phyloP scores from a whole-genome alignment of 768 basidiomycete species.

The Leucocoprinus sp. region DNA sequence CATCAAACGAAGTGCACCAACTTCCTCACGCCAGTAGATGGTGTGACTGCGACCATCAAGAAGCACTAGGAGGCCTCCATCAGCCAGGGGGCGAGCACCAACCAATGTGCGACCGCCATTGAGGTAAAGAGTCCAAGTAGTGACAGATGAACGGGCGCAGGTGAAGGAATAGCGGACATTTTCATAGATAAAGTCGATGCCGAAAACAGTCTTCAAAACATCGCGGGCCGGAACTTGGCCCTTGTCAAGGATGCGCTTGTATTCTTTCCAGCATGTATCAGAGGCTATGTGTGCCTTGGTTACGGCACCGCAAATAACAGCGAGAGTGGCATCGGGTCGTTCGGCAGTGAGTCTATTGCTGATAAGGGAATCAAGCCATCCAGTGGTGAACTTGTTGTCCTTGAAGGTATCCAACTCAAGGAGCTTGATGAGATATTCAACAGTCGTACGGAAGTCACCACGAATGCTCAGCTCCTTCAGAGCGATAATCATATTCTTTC shows the following conservation, averaged over 20 bases:
- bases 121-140: constrained; percentile 89
- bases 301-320: constrained; percentile 94
- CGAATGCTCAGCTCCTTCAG: constrained; percentile 97
- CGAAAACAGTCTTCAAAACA: constrained; percentile 92
- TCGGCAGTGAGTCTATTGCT: constrained; percentile 96
- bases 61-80: constrained; percentile 87
- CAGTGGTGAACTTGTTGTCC: constrained; percentile 96
- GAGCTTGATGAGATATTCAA: constrained; percentile 98
- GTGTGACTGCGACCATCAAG: constrained; percentile 95
- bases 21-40: constrained; percentile 97
- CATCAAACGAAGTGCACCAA: constrained; percentile 86
- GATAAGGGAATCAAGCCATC: constrained; percentile 97
- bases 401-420: constrained; percentile 94
- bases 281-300: constrained; percentile 90
- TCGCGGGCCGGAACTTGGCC: constrained; percentile 96
- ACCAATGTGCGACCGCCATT: constrained; percentile 93
- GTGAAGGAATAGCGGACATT: constrained; percentile 94
- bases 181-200: constrained; percentile 96
- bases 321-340: constrained; percentile 85
- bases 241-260: constrained; percentile 93
- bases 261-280: constrained; percentile 85
- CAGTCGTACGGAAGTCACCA: constrained; percentile 97
- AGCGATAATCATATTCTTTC: constrained; percentile 99
- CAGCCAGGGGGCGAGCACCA: constrained; percentile 86
- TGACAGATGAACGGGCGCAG: constrained; percentile 81